These are phyloP conservation scores for Castanea mollissima DNA, from an alignment of 306 rosid species.

Conservation along the genomic window DNA sequence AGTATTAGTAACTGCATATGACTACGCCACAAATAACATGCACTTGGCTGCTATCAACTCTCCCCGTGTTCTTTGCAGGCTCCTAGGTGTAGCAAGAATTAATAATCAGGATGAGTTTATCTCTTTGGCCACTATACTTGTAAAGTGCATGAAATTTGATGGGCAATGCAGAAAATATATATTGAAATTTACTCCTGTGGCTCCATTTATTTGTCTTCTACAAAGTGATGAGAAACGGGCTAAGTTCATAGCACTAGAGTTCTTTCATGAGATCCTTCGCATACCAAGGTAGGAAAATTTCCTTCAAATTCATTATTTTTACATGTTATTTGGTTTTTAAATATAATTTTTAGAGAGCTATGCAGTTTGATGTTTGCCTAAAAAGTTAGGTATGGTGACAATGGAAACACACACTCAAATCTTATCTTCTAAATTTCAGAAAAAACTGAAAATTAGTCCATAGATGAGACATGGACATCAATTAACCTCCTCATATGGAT, in stretches of 20 bases:
- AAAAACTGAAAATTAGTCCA: not conserved
- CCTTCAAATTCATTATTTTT: conserved; percentile 15
- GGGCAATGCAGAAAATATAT: conserved; percentile 61
- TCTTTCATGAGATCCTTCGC: conserved; percentile 68
- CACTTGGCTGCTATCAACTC: conserved; percentile 76
- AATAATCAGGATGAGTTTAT: conserved; percentile 52
- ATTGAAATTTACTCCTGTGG: conserved; percentile 57
- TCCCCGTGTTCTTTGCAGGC: conserved; percentile 61
- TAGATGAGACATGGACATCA: not conserved
- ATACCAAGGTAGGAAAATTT: conserved; percentile 55
- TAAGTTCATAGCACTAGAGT: conserved; percentile 59
- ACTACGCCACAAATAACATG: conserved; percentile 58
- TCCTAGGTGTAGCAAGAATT: conserved; percentile 62
- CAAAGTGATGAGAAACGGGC: conserved; percentile 49
- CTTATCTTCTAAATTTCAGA: not conserved
- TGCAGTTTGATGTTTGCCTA: not conserved
- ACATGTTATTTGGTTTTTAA: conserved; percentile 2
- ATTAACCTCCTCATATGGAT: not conserved
- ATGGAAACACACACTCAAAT: not conserved
- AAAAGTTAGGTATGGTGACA: not conserved
- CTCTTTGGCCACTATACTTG: conserved; percentile 67
- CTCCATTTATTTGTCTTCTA: conserved; percentile 59
- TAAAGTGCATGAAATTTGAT: conserved; percentile 68
- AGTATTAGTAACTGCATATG: conserved; percentile 71
- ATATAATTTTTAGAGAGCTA: conserved; percentile 6